Conservation (phyloP, 2,329 filamentous ascomycete genomes). For the Cladosporium velox region DNA sequence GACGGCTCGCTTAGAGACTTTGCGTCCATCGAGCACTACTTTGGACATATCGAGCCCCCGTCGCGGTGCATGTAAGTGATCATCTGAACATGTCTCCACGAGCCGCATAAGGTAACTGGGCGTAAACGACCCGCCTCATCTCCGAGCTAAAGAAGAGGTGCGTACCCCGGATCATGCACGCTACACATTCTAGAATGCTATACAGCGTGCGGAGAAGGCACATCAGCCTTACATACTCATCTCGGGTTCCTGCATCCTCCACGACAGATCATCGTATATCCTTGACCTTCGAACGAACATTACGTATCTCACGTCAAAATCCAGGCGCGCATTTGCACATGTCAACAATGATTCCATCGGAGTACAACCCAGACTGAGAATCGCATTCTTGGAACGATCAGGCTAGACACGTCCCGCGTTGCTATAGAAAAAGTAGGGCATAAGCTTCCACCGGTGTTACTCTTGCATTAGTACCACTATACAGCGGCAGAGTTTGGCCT, state of each 20-base stretch:
- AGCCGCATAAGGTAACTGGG: not conserved
- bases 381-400: not conserved
- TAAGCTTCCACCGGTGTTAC: not conserved
- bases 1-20: not conserved
- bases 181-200: not conserved
- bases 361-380: not conserved
- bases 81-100: not conserved
- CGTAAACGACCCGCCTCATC: not conserved
- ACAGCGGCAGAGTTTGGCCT: not conserved
- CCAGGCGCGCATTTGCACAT: not conserved
- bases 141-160: not conserved
- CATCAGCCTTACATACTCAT: not conserved
- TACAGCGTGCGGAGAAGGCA: not conserved
- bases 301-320: not conserved
- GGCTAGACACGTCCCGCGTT: not conserved
- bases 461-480: not conserved
- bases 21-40: not conserved
- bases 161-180: not conserved
- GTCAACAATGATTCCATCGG: not conserved
- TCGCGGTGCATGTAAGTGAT: not conserved
- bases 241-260: not conserved
- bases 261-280: not conserved
- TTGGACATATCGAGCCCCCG: not conserved
- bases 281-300: not conserved
- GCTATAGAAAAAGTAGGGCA: not conserved